Percentiles rank a stretch among this genome's conserved stretches.
Conservation (phyloP, 768 basidiomycete species). For the Butyriboletus loyo region DNA sequence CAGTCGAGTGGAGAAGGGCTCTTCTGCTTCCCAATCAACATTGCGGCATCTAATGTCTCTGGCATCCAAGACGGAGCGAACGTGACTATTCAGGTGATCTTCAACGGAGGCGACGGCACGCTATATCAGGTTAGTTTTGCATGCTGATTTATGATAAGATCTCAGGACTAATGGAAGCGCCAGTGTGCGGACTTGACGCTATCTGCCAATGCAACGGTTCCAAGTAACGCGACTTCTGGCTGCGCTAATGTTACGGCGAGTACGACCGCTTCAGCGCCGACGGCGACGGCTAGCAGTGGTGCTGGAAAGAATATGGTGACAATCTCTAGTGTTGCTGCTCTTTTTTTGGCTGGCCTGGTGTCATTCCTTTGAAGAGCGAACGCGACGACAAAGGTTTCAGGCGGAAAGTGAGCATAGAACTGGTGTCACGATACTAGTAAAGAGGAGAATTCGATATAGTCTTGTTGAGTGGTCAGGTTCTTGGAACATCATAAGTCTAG, state of each 20-base stretch:
- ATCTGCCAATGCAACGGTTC: constrained; percentile 47
- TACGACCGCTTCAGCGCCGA: constrained; percentile 9
- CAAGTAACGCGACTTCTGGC: constrained; percentile 36
- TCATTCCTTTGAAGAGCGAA: constrained; percentile 9
- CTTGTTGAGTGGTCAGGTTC: background rate
- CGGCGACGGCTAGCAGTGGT: constrained; percentile 15
- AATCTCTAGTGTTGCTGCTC: constrained; percentile 6
- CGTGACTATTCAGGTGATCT: constrained; percentile 70
- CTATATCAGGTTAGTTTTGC: constrained; percentile 58
- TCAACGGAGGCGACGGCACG: constrained; percentile 64
- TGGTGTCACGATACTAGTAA: background rate
- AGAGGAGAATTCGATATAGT: background rate
- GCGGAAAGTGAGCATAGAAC: background rate
- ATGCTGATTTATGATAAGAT: background rate
- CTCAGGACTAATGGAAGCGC: background rate
- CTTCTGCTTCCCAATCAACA: constrained; percentile 66
- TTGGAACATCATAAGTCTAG: background rate
- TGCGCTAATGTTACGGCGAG: constrained; percentile 35
- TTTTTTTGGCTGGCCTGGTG: constrained; percentile 8
- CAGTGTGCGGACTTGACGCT: constrained; percentile 83
- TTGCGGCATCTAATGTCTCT: constrained; percentile 46
- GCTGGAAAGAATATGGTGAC: constrained; percentile 14
- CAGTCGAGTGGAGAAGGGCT: constrained; percentile 52
- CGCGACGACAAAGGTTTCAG: background rate
- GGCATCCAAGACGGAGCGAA: constrained; percentile 61